A percentile compares a stretch with the other conserved stretches of the same genome.
Evolutionary conservation across 257 asterid genomes (phyloP).

Genomic region (Solanum pennellii): DNA sequence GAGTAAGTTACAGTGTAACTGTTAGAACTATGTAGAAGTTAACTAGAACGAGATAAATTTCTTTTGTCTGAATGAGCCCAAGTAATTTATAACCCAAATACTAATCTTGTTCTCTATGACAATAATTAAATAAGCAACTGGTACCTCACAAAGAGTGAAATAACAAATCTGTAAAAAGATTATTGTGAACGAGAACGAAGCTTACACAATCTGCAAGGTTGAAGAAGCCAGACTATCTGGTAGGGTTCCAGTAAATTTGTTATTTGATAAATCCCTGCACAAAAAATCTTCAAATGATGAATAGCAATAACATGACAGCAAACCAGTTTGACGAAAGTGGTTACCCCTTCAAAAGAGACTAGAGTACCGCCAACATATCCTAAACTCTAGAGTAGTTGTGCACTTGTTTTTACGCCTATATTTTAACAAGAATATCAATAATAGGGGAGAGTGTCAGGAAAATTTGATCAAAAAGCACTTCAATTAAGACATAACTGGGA

Average conservation of each 20-base stretch:
- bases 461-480: background rate
- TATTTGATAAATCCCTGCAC: conserved; percentile 83
- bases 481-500: background rate
- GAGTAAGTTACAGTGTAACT: background rate
- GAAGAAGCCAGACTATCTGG: conserved; percentile 74
- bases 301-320: background rate
- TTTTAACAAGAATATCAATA: background rate
- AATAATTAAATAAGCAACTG: background rate
- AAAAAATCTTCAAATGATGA: conserved; percentile 1
- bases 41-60: background rate
- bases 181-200: background rate
- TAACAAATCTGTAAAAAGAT: background rate
- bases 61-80: background rate
- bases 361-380: background rate
- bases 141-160: background rate
- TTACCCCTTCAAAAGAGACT: background rate
- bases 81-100: background rate
- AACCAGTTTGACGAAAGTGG: background rate
- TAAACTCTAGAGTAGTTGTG: background rate
- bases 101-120: background rate
- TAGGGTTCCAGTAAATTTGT: conserved; percentile 66
- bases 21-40: background rate
- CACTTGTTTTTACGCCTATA: background rate
- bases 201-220: conserved; percentile 80
- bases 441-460: background rate